Evolutionary conservation across 2,329 filamentous ascomycete genomes (phyloP).

Genomic region (Dactylellina leptospora): DNA sequence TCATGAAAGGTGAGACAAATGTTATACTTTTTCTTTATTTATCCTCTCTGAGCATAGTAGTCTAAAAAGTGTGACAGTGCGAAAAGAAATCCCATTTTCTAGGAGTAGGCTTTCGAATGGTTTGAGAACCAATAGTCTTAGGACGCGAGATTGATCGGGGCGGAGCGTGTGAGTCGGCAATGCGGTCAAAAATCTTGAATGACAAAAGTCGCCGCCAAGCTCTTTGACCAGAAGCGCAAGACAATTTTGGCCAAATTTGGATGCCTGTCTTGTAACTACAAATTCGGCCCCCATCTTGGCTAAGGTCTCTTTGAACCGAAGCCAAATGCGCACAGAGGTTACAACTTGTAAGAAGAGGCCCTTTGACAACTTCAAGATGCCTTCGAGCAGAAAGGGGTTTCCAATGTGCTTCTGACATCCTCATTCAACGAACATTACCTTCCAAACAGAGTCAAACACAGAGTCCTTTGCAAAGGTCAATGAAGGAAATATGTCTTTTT

Average conservation of each 20-base stretch:
- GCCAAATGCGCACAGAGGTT: background rate
- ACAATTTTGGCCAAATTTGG: background rate
- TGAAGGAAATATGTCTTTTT: background rate
- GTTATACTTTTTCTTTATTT: background rate
- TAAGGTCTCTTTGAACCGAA: background rate
- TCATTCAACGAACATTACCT: background rate
- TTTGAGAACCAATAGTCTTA: background rate
- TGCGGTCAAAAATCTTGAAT: background rate
- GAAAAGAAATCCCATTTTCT: too few relatives aligned
- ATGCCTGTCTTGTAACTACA: background rate
- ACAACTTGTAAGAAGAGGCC: background rate
- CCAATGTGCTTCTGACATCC: background rate
- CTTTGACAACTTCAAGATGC: background rate
- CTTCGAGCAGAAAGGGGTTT: too few relatives aligned
- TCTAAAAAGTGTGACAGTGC: background rate
- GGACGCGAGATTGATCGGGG: background rate
- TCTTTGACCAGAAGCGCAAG: slow-evolving; percentile 1
- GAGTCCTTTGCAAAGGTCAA: background rate
- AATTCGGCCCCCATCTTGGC: background rate
- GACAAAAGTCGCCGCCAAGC: background rate
- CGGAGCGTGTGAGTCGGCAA: background rate
- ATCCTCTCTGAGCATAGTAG: background rate
- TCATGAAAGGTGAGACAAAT: background rate
- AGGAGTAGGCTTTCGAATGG: background rate
- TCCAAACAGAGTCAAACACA: background rate